Conservation (phyloP, 2,329 filamentous ascomycete species). For the Periconia sp. region DNA sequence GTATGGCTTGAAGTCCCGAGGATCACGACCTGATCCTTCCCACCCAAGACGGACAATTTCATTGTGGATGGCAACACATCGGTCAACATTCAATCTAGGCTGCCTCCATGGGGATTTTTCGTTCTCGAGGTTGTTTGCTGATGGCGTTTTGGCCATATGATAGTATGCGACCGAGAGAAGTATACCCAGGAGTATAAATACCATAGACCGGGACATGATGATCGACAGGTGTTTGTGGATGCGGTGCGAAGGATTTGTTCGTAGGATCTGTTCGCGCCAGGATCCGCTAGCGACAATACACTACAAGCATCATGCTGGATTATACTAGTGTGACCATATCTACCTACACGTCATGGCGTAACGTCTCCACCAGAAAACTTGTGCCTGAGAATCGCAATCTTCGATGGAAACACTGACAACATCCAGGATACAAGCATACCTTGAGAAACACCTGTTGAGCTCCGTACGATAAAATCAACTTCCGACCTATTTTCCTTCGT, state of each 20-base stretch:
- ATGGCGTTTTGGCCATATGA: background rate
- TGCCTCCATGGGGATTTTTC: background rate
- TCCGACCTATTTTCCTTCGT: no score
- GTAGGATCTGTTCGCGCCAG: background rate
- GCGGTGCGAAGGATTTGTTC: background rate
- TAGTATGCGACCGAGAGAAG: background rate
- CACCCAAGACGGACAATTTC: conserved; percentile 8
- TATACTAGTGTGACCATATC: background rate
- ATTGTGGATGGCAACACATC: conserved; percentile 9
- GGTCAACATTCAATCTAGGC: conserved; percentile 4
- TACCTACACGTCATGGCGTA: background rate
- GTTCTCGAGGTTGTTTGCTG: background rate
- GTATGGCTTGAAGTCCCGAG: background rate
- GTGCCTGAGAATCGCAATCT: background rate
- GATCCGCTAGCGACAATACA: no score
- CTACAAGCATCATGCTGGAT: background rate
- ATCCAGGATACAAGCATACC: background rate
- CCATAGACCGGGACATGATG: background rate
- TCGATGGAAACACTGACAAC: background rate
- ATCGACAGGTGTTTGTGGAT: background rate
- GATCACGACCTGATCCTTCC: conserved; percentile 1
- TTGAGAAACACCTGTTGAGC: no score
- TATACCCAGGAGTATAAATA: background rate
- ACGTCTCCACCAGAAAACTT: background rate
- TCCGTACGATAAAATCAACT: no score